phyloP scores from a whole-genome alignment of 192 early-diverging fungal genomes.

The Mortierella hygrophila region DNA sequence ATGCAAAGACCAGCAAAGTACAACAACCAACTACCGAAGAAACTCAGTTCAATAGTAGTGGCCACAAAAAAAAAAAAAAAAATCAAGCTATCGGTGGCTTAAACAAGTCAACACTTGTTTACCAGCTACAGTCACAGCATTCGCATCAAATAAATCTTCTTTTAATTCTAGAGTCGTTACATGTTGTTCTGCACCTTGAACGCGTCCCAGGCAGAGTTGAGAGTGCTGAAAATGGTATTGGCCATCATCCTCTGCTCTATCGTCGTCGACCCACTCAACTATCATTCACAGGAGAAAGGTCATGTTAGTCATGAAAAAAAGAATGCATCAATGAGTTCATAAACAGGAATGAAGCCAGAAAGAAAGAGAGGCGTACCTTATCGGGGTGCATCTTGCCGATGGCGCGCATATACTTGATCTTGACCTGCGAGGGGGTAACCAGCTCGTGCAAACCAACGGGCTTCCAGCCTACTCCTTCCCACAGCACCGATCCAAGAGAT shows the following conservation, averaged over 20 bases:
- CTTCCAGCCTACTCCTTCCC: slow-evolving; percentile 82
- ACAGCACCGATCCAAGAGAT: slow-evolving; percentile 81
- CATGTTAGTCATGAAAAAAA: slow-evolving; percentile 7
- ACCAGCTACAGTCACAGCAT: not conserved
- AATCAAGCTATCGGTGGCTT: slow-evolving; percentile 9
- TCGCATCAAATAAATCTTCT: not conserved
- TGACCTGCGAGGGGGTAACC: slow-evolving; percentile 87
- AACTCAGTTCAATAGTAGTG: not conserved
- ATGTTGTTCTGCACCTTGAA: slow-evolving; percentile 89
- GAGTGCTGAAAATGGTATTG: slow-evolving; percentile 83
- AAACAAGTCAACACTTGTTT: not conserved
- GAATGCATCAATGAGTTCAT: too few species aligned
- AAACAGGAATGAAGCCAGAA: not conserved
- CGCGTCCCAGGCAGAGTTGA: slow-evolving; percentile 96
- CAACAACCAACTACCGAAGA: not conserved
- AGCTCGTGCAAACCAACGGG: slow-evolving; percentile 87
- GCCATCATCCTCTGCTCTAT: slow-evolving; percentile 91
- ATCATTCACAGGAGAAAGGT: not conserved
- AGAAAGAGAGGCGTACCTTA: slow-evolving; percentile 69
- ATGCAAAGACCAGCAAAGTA: not conserved
- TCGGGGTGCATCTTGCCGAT: slow-evolving; percentile 96
- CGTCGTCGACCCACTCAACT: slow-evolving; percentile 68
- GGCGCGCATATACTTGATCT: slow-evolving; percentile 93
- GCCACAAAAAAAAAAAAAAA: slow-evolving; percentile 34
- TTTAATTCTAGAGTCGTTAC: slow-evolving; percentile 33